Evolutionary conservation across 805 yeast genomes (phyloP).

Genomic region (Yamadazyma phyllophila): DNA sequence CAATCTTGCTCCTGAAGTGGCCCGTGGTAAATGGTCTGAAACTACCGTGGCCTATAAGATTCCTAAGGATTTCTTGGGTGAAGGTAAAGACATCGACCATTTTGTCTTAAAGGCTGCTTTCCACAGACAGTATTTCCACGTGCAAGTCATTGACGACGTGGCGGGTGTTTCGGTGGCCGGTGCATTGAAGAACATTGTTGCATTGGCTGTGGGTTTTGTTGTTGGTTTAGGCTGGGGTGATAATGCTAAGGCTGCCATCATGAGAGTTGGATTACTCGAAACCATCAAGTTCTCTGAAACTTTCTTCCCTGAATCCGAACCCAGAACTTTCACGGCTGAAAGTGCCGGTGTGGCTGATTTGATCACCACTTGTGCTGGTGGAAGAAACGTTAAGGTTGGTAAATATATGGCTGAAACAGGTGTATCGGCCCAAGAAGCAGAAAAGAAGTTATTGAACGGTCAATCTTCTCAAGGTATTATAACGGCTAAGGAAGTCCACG

Average conservation of each 20-base stretch:
- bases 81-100: slow-evolving; percentile 41
- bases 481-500: slow-evolving; percentile 48
- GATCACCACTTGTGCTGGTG: slow-evolving; percentile 48
- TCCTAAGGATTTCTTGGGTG: slow-evolving; percentile 40
- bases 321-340: slow-evolving; percentile 42
- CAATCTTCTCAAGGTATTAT: slow-evolving; percentile 47
- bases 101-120: slow-evolving; percentile 40
- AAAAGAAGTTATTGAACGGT: slow-evolving; percentile 43
- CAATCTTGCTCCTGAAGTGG: slow-evolving; percentile 46
- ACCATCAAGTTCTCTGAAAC: slow-evolving; percentile 49
- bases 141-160: slow-evolving; percentile 43
- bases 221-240: slow-evolving; percentile 51
- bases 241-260: slow-evolving; percentile 47
- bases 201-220: slow-evolving; percentile 46
- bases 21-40: slow-evolving; percentile 47
- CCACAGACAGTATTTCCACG: slow-evolving; percentile 49
- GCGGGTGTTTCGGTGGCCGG: slow-evolving; percentile 48
- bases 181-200: slow-evolving; percentile 46
- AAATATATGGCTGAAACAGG: slow-evolving; percentile 45
- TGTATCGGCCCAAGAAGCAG: slow-evolving; percentile 41
- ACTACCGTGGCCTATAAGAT: slow-evolving; percentile 43
- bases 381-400: slow-evolving; percentile 47
- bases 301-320: slow-evolving; percentile 48
- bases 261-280: slow-evolving; percentile 46
- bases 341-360: slow-evolving; percentile 49